phyloP scores from a whole-genome alignment of 352 stramenopile genomes.

The Globisporangium carolinianum region DNA sequence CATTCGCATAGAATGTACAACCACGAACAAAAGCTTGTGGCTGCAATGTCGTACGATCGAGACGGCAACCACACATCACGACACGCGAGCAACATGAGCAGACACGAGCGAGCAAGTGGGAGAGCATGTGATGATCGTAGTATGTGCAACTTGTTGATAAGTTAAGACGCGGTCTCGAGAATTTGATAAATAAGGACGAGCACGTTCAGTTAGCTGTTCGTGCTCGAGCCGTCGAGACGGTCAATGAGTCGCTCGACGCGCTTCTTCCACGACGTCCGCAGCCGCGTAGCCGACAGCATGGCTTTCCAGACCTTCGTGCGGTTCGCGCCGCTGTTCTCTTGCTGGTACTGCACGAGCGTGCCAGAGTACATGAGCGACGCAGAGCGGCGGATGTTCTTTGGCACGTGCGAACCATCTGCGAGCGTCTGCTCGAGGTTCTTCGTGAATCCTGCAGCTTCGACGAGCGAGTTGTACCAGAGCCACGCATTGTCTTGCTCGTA shows the following conservation, averaged over 20 bases:
- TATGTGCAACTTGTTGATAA: too few species aligned
- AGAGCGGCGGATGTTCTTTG: conserved; percentile 12
- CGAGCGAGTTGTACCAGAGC: conserved; percentile 61
- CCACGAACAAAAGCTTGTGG: too few species aligned
- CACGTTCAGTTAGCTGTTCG: conserved; percentile 6
- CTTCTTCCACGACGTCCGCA: conserved; percentile 34
- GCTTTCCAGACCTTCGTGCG: conserved; percentile 30
- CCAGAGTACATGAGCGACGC: conserved; percentile 35
- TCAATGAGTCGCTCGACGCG: conserved; percentile 59
- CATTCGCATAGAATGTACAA: too few species aligned
- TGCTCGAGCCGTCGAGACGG: conserved; percentile 28
- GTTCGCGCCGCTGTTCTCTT: conserved; percentile 26
- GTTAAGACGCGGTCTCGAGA: too few species aligned
- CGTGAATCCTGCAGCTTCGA: conserved; percentile 47
- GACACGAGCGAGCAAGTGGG: neutral
- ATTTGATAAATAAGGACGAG: conserved; percentile 6
- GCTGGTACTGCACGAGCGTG: conserved; percentile 65
- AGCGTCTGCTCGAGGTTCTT: conserved; percentile 39
- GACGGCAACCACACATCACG: too few species aligned
- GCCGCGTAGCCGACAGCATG: conserved; percentile 27
- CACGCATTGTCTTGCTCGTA: conserved; percentile 48
- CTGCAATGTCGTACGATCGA: too few species aligned
- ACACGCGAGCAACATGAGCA: too few species aligned
- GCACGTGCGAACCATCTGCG: conserved; percentile 10
- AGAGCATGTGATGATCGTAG: neutral